Evolutionary conservation across 192 early-diverging fungal species (phyloP).

Genomic region (Umbelopsis sp.): DNA sequence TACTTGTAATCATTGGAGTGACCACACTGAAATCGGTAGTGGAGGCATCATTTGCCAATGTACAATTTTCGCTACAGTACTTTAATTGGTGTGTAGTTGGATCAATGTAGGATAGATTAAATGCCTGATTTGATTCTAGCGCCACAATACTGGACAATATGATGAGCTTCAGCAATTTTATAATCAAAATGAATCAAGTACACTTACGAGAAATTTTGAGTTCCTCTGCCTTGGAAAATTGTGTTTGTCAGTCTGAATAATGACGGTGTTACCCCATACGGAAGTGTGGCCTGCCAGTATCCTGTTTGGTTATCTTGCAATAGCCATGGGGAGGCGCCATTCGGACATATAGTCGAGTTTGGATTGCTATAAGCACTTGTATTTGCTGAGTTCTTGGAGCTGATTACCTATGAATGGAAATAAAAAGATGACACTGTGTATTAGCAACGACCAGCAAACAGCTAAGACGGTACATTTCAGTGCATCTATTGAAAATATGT

Average conservation of each 20-base stretch:
- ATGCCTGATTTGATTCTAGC: constrained; percentile 53
- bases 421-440: neutral
- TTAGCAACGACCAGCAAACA: no score
- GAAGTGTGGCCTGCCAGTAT: constrained; percentile 65
- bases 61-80: constrained; percentile 42
- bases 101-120: constrained; percentile 68
- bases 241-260: constrained; percentile 72
- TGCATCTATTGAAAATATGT: neutral
- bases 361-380: constrained; percentile 47
- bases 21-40: constrained; percentile 51
- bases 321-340: constrained; percentile 54
- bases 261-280: constrained; percentile 57
- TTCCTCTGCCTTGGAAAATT: constrained; percentile 55
- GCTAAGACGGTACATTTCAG: neutral
- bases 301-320: constrained; percentile 70
- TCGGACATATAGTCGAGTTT: constrained; percentile 28
- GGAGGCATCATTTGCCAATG: constrained; percentile 32
- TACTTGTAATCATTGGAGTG: constrained; percentile 45
- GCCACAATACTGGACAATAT: constrained; percentile 52
- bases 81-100: constrained; percentile 45
- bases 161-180: neutral
- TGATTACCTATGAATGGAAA: constrained; percentile 7
- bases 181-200: neutral
- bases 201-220: constrained; percentile 55
- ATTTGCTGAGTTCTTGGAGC: neutral